Base-by-base conservation (phyloP, 129 eudicot species). In the Lactuca sativa region DNA sequence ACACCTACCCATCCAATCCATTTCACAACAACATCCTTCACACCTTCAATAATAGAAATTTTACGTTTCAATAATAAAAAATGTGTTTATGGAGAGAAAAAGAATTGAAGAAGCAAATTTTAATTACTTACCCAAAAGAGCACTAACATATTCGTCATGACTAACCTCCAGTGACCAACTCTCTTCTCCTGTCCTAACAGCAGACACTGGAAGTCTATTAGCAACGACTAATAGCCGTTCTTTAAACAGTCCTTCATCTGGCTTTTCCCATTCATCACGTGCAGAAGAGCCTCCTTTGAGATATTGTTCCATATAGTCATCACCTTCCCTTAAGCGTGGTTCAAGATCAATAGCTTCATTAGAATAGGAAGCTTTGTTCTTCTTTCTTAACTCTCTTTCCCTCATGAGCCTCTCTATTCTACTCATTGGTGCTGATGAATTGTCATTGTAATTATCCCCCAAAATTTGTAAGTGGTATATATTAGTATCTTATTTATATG, bases 1-100 rank as follows among this genome's bases (percentile, higher is more conserved):
- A 89, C 96, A 38, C 98, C 98, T 6, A 96, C 95, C 98, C 98
- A 92, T 44, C 98, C 98, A 66, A 92, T 92, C 96, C 95, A 92
- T 74, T 83, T 85, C 9, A 91, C 96, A 82, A 86, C 98, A 68
- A 92, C 79, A 70, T 92, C 97, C 89, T 88, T 91, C 69, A 92
- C 96, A n/a, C 96, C 97, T 91, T 79, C 60, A 76, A 62, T 32
- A 71, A 56, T 59, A 61, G 63, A n/a, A 34, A 74, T 37, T 37
- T 44, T 14, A 68, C 32, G 54, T 41, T 55, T 11, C 13, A 54
- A 9, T 38, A 5, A 8, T 38, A 38, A 8, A 30, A 13, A 2
- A 7, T 4, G 14, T 38, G 3, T 17, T 15, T 34, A 13, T 15
- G 5, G 30, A 31, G 68, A 32, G 53, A 56, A 77, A 67, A 38